Evolutionary conservation across 1,139 yeast species (phyloP), one percentile per base, ranked within the genome.

Genomic region (Candida mesenterica): DNA sequence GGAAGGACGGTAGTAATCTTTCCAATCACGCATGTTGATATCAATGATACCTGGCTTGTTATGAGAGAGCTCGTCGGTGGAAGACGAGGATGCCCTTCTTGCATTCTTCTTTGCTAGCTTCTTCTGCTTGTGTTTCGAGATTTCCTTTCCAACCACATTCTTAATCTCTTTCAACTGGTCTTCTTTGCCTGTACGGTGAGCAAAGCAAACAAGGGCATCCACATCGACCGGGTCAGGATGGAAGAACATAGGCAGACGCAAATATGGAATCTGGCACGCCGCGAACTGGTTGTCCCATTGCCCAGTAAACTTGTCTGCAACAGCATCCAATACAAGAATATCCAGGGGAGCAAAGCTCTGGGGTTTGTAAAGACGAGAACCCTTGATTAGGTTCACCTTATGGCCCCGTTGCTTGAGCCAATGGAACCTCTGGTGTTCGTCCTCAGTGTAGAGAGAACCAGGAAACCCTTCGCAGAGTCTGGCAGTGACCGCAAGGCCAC

Each of bases 201-300:
- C 70, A 55, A 49, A 71, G n/a, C 66, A 62, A 13, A 65, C 62
- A 52, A 72, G 45, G 0, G 68, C 74, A 46, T 71, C 77, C 16
- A 71, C 52, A 47, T 67, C 69, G 3, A 55, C 62, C 0, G 77
- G 76, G 40, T 72, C 77, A 0, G 70, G 66, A 41, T 71, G 77
- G 48, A 72, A 72, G 40, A 71, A 70, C 76, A 72, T 71, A 3
- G 77, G 77, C 1, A 74, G 67, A 17, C 77, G 45, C n/a, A 72
- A 53, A 40, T 50, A 58, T 3, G 75, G 75, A 25, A 71, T 71
- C 37, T 61, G 62, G 44, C 75, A 69, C 3, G 65, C 50, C 2
- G 50, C 59, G 46, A 72, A 70, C 42, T 70, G 76, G 25, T 55
- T 57, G 37, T 68, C 61, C 77, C 76, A 72, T 42, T 68, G 74